A percentile compares a stretch with the other conserved stretches of the same genome.
phyloP scores from a whole-genome alignment of 108 stramenopile genomes.

The Cylindrotheca fusiformis region DNA sequence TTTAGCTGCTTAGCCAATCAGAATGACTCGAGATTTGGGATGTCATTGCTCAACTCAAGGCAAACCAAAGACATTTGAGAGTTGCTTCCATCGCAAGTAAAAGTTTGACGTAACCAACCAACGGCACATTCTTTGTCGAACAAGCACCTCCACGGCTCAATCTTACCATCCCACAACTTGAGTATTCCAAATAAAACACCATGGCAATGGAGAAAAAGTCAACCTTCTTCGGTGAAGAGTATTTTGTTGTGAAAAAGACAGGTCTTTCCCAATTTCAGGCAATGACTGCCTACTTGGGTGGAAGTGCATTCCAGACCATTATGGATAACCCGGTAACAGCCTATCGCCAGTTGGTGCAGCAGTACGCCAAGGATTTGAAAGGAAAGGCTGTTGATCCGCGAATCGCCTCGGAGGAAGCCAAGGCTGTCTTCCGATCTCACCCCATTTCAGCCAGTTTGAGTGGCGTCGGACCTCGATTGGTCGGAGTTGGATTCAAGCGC shows the following conservation, averaged over 20 bases:
- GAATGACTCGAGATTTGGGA: too few species aligned
- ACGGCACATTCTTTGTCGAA: too few species aligned
- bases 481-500: constrained; percentile 94
- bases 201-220: too few species aligned
- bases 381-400: constrained; percentile 87
- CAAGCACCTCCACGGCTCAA: too few species aligned
- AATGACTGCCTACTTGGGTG: constrained; percentile 90
- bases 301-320: constrained; percentile 86
- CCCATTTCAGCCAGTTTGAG: constrained; percentile 74
- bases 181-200: too few species aligned
- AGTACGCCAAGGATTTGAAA: constrained; percentile 85
- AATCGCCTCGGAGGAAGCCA: constrained; percentile 74
- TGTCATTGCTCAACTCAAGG: too few species aligned
- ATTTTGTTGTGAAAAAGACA: constrained; percentile 82
- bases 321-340: constrained; percentile 92
- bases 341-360: constrained; percentile 91
- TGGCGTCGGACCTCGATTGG: constrained; percentile 81
- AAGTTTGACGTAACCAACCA: too few species aligned
- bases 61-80: too few species aligned
- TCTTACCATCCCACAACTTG: too few species aligned
- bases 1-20: too few species aligned
- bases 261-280: constrained; percentile 90
- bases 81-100: too few species aligned
- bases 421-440: constrained; percentile 77
- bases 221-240: constrained; percentile 45